Evolutionary conservation across 352 stramenopile species (phyloP).

Genomic region (Pythium brachiatum): DNA sequence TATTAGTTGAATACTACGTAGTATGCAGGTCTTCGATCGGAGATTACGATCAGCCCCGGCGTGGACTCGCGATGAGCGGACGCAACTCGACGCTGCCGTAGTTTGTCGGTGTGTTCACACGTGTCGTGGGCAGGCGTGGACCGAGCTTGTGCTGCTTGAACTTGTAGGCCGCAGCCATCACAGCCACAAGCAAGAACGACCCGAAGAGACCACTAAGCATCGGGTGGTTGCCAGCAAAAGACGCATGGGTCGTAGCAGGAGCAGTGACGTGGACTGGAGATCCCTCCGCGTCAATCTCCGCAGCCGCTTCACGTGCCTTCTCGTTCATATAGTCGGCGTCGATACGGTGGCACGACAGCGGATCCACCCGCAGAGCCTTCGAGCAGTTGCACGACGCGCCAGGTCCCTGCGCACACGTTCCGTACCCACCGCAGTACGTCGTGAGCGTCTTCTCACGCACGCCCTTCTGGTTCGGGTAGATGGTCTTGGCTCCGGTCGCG

Average conservation of each 20-base stretch:
- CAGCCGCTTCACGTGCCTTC: conserved; percentile 1
- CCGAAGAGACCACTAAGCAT: conserved; percentile 15
- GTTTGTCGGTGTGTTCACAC: conserved; percentile 17
- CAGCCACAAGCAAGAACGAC: conserved; percentile 7
- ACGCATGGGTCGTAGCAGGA: not conserved
- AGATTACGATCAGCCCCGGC: conserved; percentile 4
- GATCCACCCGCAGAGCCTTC: conserved; percentile 36
- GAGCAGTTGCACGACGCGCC: conserved; percentile 59
- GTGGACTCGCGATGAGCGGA: conserved; percentile 14
- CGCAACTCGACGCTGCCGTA: conserved; percentile 48
- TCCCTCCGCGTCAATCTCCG: conserved; percentile 8
- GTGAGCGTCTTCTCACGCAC: conserved; percentile 61
- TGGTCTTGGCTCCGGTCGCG: conserved; percentile 44
- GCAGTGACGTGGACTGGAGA: not conserved
- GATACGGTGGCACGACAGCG: conserved; percentile 56
- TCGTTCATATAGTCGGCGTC: conserved; percentile 47
- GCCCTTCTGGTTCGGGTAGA: conserved; percentile 62
- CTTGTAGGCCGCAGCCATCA: conserved; percentile 30
- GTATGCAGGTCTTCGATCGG: not conserved
- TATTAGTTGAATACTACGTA: not conserved
- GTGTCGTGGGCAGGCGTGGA: conserved; percentile 27
- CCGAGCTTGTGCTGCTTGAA: conserved; percentile 31
- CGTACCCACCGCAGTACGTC: conserved; percentile 65
- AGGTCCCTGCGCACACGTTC: conserved; percentile 48
- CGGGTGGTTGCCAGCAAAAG: not conserved